Evolutionary conservation across 2,329 filamentous ascomycete genomes (phyloP), one percentile per base, ranked within the genome.

Genomic region (Metarhizium brunneum): DNA sequence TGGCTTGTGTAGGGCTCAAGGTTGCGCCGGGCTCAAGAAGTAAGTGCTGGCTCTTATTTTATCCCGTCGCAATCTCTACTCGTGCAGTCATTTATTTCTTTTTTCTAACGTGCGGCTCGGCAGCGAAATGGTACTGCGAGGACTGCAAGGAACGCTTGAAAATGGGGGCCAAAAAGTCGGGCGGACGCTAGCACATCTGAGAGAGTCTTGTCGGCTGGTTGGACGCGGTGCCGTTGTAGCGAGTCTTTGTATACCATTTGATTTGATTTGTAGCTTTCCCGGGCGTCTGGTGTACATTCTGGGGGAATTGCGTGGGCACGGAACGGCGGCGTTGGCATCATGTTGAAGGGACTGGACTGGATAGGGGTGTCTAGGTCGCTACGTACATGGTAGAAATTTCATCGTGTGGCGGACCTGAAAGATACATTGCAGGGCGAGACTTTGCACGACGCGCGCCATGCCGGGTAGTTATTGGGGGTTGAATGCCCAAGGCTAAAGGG

Each of bases 91-190:
- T 25, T 25, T 25, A 25, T 25, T 25, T 25, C 4, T 53, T 59
- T 25, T 25, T 53, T 59, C 70, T 69, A 66, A 74, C 64, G 7
- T 45, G n/a, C 25, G 25, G 25, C 42, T 40, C 55, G 32, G 29
- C 64, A 89, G 86, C 85, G 53, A 90, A 89, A 81, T 91, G 87
- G 87, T 91, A 87, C 65, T 91, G 87, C 68, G 85, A 88, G 59
- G 86, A 90, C 65, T 91, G 87, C 70, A 88, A 88, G 66, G 83
- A 86, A 60, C 78, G 79, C 50, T 73, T 86, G 62, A 81, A 80
- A 64, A 74, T 77, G 55, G 73, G 73, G 55, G 77, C 78, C 50
- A 83, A 80, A 65, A 81, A 81, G 63, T 63, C 71, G 13, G 75
- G 72, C 58, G 73, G 73, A 47, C 74, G 77, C 63, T 80, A 69